A percentile compares a stretch with the other conserved stretches of the same genome.
Conservation (phyloP, 2,329 filamentous ascomycete genomes). For the Rhynchosporium agropyri region DNA sequence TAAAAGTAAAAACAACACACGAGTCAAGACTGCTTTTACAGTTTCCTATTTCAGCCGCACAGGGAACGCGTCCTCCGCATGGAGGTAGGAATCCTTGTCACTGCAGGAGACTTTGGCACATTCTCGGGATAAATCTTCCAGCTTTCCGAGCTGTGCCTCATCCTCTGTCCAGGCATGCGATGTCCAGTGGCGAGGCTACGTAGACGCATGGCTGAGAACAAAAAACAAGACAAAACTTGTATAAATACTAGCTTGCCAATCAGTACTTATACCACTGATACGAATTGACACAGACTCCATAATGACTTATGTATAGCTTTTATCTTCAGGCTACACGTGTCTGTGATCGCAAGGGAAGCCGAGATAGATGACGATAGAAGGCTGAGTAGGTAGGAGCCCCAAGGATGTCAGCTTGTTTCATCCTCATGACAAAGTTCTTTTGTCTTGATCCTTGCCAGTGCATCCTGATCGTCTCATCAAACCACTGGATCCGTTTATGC, state of each 20-base stretch:
- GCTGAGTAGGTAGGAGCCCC: no score
- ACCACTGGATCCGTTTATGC: neutral
- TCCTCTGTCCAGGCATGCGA: neutral
- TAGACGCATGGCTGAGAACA: neutral
- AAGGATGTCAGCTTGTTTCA: no score
- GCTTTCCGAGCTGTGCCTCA: conserved; percentile 2
- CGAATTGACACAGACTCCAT: no score
- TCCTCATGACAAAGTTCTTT: no score
- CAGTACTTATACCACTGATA: neutral
- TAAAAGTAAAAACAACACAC: no score
- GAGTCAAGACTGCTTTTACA: neutral
- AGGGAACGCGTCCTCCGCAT: neutral
- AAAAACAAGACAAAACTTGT: neutral
- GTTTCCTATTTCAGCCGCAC: neutral
- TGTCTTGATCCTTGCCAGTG: no score
- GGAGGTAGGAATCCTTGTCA: neutral
- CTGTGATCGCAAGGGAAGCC: no score
- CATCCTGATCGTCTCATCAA: no score
- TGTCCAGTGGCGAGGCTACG: neutral
- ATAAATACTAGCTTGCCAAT: neutral
- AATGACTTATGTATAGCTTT: no score
- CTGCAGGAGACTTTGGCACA: neutral
- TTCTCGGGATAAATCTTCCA: neutral
- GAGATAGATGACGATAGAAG: no score
- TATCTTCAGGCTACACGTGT: no score